Percentiles rank a stretch among this genome's conserved stretches.
phyloP scores from a whole-genome alignment of 805 yeast genomes.

The Saccharomycopsis guyanensis region DNA sequence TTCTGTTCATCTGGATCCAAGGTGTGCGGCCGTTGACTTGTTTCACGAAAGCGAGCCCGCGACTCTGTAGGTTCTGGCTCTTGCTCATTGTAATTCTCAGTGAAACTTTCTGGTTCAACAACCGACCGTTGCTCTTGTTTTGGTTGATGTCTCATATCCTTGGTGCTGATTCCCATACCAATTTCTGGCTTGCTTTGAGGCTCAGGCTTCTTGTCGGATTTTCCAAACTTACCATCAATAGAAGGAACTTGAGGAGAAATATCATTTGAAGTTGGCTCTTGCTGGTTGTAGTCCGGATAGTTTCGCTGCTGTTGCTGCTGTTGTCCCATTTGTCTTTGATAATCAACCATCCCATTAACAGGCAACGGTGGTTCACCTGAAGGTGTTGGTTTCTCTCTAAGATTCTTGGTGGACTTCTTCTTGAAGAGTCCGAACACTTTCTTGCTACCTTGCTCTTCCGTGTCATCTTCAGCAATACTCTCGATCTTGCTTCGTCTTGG shows the following conservation, averaged over 20 bases:
- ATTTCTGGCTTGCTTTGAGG: background rate
- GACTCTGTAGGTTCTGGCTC: constrained; percentile 13
- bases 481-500: background rate
- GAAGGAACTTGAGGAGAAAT: constrained; percentile 10
- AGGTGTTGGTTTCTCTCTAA: constrained; percentile 4
- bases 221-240: constrained; percentile 13
- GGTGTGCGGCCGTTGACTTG: constrained; percentile 10
- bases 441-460: constrained; percentile 1
- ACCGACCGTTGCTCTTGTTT: too few relatives aligned
- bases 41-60: too few relatives aligned
- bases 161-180: background rate
- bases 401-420: constrained; percentile 16
- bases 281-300: background rate
- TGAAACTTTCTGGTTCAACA: background rate
- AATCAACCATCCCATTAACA: background rate
- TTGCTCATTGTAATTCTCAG: background rate
- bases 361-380: constrained; percentile 6
- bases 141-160: background rate
- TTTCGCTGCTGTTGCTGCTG: constrained; percentile 3
- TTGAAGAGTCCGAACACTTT: constrained; percentile 9
- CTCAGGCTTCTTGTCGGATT: background rate
- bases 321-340: background rate
- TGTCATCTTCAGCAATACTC: background rate
- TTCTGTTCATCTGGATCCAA: background rate
- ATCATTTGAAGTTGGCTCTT: background rate